Conservation (phyloP, 163 green algal genomes). For the Chlamydomonas reinhardtii region DNA sequence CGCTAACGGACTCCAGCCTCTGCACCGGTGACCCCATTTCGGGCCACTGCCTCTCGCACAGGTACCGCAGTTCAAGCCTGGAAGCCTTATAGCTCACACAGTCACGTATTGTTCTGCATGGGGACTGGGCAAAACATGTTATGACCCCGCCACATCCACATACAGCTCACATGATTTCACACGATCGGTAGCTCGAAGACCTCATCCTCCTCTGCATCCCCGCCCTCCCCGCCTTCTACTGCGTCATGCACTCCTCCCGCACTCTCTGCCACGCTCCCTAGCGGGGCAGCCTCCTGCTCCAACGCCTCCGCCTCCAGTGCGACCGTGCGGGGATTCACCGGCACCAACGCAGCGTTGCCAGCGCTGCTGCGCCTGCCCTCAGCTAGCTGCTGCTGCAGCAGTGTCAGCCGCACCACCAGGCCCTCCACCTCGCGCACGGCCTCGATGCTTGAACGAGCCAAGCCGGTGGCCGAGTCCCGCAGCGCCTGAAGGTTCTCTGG, state of each 20-base stretch:
- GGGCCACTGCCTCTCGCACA: too few relatives aligned
- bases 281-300: too few relatives aligned
- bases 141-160: too few relatives aligned
- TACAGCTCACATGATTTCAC: too few relatives aligned
- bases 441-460: constrained; percentile 19
- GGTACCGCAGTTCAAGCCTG: too few relatives aligned
- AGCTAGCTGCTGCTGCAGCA: constrained; percentile 38
- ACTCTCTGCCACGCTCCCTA: not conserved
- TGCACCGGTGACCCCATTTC: too few relatives aligned
- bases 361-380: not conserved
- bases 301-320: not conserved
- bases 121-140: too few relatives aligned
- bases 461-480: constrained; percentile 11
- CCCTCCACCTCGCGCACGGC: constrained; percentile 43
- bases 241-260: not conserved
- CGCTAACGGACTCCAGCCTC: too few relatives aligned
- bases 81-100: too few relatives aligned
- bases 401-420: constrained; percentile 27
- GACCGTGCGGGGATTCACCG: not conserved
- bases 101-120: too few relatives aligned
- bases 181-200: not conserved
- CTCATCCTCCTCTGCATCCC: not conserved
- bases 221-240: not conserved
- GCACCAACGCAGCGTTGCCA: not conserved
- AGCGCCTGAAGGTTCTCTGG: constrained; percentile 6